Base-by-base conservation (phyloP, 2,329 filamentous ascomycete species). In the Aspergillus ochraceoroseus region DNA sequence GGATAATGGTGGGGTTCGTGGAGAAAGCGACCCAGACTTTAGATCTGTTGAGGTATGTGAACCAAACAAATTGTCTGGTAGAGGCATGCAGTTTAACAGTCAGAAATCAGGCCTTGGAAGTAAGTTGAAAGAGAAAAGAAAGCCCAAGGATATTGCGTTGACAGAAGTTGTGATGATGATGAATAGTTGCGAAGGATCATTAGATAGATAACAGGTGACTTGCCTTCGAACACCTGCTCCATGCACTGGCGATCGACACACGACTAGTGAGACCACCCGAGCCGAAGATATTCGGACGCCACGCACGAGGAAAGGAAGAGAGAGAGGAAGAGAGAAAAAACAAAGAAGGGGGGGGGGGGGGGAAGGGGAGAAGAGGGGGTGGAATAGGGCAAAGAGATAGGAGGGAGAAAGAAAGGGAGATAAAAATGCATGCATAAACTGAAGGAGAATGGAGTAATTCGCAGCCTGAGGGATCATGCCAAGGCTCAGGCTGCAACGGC, bases 1-100 rank as follows among this genome's bases (percentile, higher is more conserved):
- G 28, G 26, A 34, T 18, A 39, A 41, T 35, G 35, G 41, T 43
- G 41, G 41, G 41, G 41, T 39, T 43, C 41, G 41, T 43, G 41
- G 35, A 29, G 41, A 39, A 37, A 32, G 33, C 41, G 41, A 35
- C 31, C 41, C 41, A 39, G 27, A 43, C 31, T 43, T 31, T 31
- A 5, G 14, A 30, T 29, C 28, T 36, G 19, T 28, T 11, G 25
- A 34, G 26, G 29, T 38, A 29, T 29, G 23, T 14, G 23, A 29
- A 29, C 23, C 23, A 32, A 30, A 42, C 20, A 28, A 33, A 15
- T 9, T 15, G 23, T 13, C 31, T 12, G 11, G 20, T 25, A 33
- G 7, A 19, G 12, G 9, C 13, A 17, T 19, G 12, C 31, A 13
- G 12, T 25, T 3, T 5, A 35, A 32, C 9, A 17, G 13, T 14